Evolutionary conservation across 2,329 filamentous ascomycete genomes (phyloP), one percentile per base, ranked within the genome.

Genomic region (Dryadomyces quercivorus): DNA sequence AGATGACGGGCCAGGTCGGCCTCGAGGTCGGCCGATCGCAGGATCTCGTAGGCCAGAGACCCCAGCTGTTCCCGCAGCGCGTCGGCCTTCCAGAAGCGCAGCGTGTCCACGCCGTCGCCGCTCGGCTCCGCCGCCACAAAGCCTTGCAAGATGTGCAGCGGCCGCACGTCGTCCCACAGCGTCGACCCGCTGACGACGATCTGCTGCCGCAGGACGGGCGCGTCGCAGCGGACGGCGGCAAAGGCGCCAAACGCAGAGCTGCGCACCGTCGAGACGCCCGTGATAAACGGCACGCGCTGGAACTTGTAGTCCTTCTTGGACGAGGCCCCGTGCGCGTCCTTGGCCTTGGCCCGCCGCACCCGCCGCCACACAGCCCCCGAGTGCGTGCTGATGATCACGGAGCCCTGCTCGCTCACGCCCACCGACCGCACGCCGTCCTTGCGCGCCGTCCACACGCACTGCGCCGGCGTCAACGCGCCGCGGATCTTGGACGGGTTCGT

Each of bases 271-370:
- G 86, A 78, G 15, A 94, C 88, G 40, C 90, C 84, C 1, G 89
- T 95, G 55, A 98, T 80, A 45, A 87, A 90, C 1, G 93, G 86
- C 9, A 98, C 82, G 55, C 93, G 84, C 62, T 92, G 84, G 61
- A 97, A 98, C 66, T 98, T 98, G 73, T 94, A 95, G 64, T 95
- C 90, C 61, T 94, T 95, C 13, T 81, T 78, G 62, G 82, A 86
- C 38, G 77, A 74, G 10, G n/a, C 43, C 26, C 18, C 34, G 36
- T 42, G 18, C 9, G 80, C 75, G 60, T 85, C 82, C 63, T 95
- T 94, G 51, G 86, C 83, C 59, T 92, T 95, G 26, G 80, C 76
- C 57, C 93, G 81, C 63, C 88, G 89, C 52, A 93, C 83, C 56
- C 92, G 85, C 61, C 84, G 84, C 92, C 92, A 98, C 0, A 96